Evolutionary conservation across 2,329 filamentous ascomycete genomes (phyloP).

Genomic region (Trichoderma koningiopsis): DNA sequence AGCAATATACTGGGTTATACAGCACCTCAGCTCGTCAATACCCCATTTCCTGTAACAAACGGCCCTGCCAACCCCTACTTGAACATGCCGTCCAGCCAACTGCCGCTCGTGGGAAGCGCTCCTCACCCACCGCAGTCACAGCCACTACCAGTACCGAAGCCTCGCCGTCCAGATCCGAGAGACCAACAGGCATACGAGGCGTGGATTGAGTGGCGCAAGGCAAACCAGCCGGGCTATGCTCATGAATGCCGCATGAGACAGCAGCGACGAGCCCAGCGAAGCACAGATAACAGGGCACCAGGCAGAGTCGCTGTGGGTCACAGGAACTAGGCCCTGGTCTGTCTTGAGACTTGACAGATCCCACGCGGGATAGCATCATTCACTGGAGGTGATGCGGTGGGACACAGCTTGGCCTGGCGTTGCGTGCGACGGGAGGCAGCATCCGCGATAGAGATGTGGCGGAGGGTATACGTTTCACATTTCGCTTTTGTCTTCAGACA

Average conservation of each 20-base stretch:
- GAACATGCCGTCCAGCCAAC: slow-evolving; percentile 1
- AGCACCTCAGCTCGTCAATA: neutral
- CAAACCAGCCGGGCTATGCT: slow-evolving; percentile 51
- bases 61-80: neutral
- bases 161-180: slow-evolving; percentile 43
- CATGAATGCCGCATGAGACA: slow-evolving; percentile 49
- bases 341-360: slow-evolving; percentile 1
- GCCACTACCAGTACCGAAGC: slow-evolving; percentile 43
- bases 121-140: slow-evolving; percentile 29
- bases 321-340: neutral
- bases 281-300: slow-evolving; percentile 14
- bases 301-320: slow-evolving; percentile 12
- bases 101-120: neutral
- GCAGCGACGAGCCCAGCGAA: slow-evolving; percentile 41
- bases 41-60: neutral
- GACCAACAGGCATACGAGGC: slow-evolving; percentile 52
- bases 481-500: neutral
- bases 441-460: neutral
- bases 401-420: neutral
- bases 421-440: neutral
- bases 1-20: slow-evolving; percentile 10
- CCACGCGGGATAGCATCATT: neutral
- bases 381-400: neutral
- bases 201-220: slow-evolving; percentile 53
- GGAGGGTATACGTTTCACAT: neutral